Conservation (phyloP, 495 filamentous ascomycete species). For the Xylaria venustula region DNA sequence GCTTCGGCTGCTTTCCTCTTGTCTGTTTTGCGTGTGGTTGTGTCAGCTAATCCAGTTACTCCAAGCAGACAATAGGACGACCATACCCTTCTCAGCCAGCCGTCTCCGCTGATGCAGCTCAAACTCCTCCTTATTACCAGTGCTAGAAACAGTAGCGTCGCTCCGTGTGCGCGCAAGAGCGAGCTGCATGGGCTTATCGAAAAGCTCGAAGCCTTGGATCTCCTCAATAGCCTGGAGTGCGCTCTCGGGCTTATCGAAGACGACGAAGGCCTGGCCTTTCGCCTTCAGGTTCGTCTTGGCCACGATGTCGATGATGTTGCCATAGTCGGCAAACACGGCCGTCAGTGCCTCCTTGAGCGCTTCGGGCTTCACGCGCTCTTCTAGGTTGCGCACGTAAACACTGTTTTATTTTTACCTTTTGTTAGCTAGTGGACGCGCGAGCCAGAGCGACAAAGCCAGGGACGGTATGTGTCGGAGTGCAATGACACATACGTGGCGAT, state of each 20-base stretch:
- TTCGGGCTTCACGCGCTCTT: constrained; percentile 86
- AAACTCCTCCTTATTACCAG: constrained; percentile 75
- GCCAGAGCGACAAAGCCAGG: constrained; percentile 16
- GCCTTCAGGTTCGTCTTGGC: constrained; percentile 89
- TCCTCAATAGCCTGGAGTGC: constrained; percentile 82
- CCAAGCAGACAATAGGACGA: neutral
- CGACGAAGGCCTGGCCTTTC: constrained; percentile 95
- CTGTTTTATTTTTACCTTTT: constrained; percentile 40
- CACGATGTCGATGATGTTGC: constrained; percentile 85
- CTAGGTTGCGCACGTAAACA: constrained; percentile 82
- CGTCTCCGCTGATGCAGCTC: constrained; percentile 84
- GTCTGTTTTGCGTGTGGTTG: constrained; percentile 50
- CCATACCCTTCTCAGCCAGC: constrained; percentile 85
- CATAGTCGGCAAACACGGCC: constrained; percentile 87
- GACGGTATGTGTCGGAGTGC: constrained; percentile 59
- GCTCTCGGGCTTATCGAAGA: constrained; percentile 77
- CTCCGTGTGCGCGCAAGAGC: constrained; percentile 82
- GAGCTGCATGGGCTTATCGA: constrained; percentile 87
- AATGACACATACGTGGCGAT: constrained; percentile 66
- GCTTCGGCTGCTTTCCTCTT: constrained; percentile 87
- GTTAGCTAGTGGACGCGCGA: constrained; percentile 23
- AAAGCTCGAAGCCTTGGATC: constrained; percentile 90
- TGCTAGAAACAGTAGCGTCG: constrained; percentile 77
- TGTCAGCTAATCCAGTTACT: neutral
- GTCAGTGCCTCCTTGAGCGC: constrained; percentile 69